These are phyloP conservation scores for Colletotrichum magnum DNA, from an alignment of 2,329 filamentous ascomycete genomes.

Conservation along the genomic window DNA sequence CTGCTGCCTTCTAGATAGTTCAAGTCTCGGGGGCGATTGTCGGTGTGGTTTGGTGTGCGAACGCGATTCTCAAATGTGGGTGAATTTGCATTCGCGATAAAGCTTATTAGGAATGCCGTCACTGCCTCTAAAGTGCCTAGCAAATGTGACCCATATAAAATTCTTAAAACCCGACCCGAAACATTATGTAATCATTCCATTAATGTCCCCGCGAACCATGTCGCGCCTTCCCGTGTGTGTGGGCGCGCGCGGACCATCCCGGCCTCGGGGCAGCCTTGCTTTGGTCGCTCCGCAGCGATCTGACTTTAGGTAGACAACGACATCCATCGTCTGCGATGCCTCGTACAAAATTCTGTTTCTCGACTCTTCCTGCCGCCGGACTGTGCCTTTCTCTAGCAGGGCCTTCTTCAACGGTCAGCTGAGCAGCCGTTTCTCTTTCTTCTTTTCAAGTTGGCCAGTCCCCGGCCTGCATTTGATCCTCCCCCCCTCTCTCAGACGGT, in stretches of 20 bases:
- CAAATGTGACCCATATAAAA: too few species aligned
- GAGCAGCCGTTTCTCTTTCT: neutral
- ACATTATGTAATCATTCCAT: neutral
- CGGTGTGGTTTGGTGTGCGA: neutral
- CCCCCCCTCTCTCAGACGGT: neutral
- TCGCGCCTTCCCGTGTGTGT: constrained; percentile 23
- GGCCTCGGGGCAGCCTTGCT: constrained; percentile 27
- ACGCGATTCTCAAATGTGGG: neutral
- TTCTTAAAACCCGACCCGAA: too few species aligned
- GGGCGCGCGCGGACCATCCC: constrained; percentile 23
- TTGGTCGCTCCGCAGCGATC: constrained; percentile 8
- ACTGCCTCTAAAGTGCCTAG: neutral
- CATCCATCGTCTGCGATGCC: constrained; percentile 29
- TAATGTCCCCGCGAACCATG: neutral
- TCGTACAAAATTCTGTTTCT: constrained; percentile 8
- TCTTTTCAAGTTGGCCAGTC: neutral
- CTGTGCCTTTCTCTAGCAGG: neutral
- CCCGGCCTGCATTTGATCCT: neutral
- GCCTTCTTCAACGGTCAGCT: constrained; percentile 8
- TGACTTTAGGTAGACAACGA: constrained; percentile 15
- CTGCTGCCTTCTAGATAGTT: neutral
- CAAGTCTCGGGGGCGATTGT: neutral
- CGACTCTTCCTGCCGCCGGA: constrained; percentile 10
- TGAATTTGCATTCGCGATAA: neutral
- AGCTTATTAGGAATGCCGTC: constrained; percentile 30